phyloP scores from a whole-genome alignment of 2,329 filamentous ascomycete genomes.

The Onygenales sp. region DNA sequence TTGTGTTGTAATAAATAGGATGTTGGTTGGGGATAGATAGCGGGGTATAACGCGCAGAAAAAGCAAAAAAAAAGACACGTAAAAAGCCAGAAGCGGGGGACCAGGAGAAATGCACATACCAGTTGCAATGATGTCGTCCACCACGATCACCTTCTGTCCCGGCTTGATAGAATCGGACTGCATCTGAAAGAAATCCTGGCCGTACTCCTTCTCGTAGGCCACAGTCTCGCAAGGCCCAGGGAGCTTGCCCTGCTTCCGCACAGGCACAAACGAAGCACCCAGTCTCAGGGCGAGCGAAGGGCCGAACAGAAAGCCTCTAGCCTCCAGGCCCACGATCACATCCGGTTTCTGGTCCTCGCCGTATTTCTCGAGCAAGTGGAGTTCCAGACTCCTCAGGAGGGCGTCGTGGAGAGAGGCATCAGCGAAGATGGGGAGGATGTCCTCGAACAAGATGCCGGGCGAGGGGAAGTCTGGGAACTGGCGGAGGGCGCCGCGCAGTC shows the following conservation, averaged over 20 bases:
- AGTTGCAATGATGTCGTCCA: constrained; percentile 97
- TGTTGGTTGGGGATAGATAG: background rate
- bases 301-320: constrained; percentile 90
- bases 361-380: constrained; percentile 63
- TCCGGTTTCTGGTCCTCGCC: constrained; percentile 57
- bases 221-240: constrained; percentile 81
- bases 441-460: constrained; percentile 89
- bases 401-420: constrained; percentile 62
- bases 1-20: background rate
- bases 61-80: background rate
- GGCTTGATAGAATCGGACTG: constrained; percentile 74
- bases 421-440: constrained; percentile 94
- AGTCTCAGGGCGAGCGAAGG: constrained; percentile 76
- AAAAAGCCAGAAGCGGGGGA: background rate
- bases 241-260: constrained; percentile 92
- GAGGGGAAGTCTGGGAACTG: constrained; percentile 88
- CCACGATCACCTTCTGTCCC: constrained; percentile 82
- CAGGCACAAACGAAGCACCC: constrained; percentile 79
- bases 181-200: constrained; percentile 91
- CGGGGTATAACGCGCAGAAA: background rate
- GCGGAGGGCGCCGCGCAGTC: constrained; percentile 62
- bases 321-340: constrained; percentile 87
- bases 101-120: constrained; percentile 47
- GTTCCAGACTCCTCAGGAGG: constrained; percentile 74
- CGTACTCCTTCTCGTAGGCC: constrained; percentile 90